Evolutionary conservation across 169 alveolate genomes (phyloP).

Genomic region (Eimeria zaria): DNA sequence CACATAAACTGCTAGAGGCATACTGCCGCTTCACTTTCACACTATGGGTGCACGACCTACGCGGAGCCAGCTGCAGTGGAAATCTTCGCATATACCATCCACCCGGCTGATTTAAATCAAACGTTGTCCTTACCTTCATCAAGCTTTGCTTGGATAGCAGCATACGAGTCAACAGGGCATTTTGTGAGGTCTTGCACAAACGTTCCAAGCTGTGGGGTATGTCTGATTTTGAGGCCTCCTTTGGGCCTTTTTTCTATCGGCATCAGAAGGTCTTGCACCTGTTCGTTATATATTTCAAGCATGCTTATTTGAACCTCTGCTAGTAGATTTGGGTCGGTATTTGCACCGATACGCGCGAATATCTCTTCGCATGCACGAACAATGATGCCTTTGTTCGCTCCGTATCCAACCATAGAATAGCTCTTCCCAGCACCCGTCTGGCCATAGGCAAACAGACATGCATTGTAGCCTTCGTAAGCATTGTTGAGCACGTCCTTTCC

Average conservation of each 20-base stretch:
- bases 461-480: conserved; percentile 97
- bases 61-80: not conserved
- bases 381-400: conserved; percentile 97
- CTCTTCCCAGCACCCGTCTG: conserved; percentile 96
- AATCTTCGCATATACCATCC: not conserved
- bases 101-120: not conserved
- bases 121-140: conserved; percentile 90
- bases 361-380: conserved; percentile 96
- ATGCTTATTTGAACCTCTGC: conserved; percentile 87
- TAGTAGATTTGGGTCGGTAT: conserved; percentile 27
- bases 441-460: conserved; percentile 96
- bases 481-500: conserved; percentile 95
- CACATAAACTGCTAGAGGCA: not conserved
- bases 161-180: conserved; percentile 92
- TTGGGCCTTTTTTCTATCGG: conserved; percentile 91
- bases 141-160: conserved; percentile 92
- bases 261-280: conserved; percentile 94
- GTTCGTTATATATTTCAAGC: conserved; percentile 97
- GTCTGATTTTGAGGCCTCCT: conserved; percentile 94
- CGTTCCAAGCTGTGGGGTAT: conserved; percentile 89
- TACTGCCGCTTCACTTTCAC: not conserved
- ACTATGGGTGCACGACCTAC: not conserved
- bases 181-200: conserved; percentile 84
- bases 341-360: conserved; percentile 89
- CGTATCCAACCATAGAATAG: conserved; percentile 98